Percentiles rank a stretch among this genome's conserved stretches.
These are phyloP conservation scores for Astrocystis sublimbata DNA, from an alignment of 495 filamentous ascomycete species.

Conservation along the genomic window DNA sequence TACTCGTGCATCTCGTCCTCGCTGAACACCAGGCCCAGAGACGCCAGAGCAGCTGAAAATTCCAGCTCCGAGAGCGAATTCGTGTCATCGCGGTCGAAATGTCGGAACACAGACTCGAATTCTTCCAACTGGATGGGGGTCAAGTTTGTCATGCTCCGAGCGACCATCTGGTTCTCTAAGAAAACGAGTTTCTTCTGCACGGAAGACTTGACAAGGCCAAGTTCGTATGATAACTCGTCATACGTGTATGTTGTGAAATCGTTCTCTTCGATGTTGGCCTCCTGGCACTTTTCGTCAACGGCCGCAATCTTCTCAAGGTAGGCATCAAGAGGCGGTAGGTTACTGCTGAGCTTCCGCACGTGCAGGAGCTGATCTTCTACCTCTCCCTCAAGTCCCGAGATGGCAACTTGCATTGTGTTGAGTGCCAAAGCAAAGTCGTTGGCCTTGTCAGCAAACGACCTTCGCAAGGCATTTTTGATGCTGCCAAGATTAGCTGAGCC, in stretches of 20 bases:
- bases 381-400: slow-evolving; percentile 92
- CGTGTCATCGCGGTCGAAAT: slow-evolving; percentile 91
- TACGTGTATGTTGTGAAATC: slow-evolving; percentile 98
- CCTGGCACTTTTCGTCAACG: slow-evolving; percentile 82
- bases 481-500: slow-evolving; percentile 37
- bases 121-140: slow-evolving; percentile 98
- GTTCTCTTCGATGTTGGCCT: slow-evolving; percentile 98
- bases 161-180: slow-evolving; percentile 94
- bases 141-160: slow-evolving; percentile 96
- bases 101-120: slow-evolving; percentile 95
- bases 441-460: slow-evolving; percentile 90
- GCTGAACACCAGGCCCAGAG: slow-evolving; percentile 89
- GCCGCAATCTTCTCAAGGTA: slow-evolving; percentile 81
- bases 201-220: slow-evolving; percentile 83
- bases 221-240: slow-evolving; percentile 92
- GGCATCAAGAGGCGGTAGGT: slow-evolving; percentile 80
- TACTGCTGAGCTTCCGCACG: slow-evolving; percentile 76
- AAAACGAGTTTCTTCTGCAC: slow-evolving; percentile 95
- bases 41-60: slow-evolving; percentile 91
- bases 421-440: slow-evolving; percentile 95
- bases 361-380: slow-evolving; percentile 90
- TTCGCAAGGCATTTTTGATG: slow-evolving; percentile 93
- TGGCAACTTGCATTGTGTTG: slow-evolving; percentile 87
- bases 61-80: slow-evolving; percentile 93
- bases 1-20: slow-evolving; percentile 96